Base-by-base conservation (phyloP, 2,329 filamentous ascomycete genomes). In the Neofusicoccum sp. region DNA sequence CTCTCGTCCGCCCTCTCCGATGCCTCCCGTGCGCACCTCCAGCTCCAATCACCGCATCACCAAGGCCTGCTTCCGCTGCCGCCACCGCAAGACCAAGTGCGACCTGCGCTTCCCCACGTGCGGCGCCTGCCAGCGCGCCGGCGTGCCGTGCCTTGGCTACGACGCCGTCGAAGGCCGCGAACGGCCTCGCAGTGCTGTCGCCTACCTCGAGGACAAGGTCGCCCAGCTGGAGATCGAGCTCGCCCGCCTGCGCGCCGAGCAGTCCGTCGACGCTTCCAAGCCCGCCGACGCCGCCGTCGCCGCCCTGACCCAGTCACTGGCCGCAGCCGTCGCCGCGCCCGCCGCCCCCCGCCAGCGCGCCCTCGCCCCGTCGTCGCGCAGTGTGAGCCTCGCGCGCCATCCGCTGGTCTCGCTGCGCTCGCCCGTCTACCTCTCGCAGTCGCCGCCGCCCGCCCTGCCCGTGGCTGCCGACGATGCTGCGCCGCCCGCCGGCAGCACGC, bases 151-250 rank as follows among this genome's bases (percentile, higher is more conserved):
- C 34, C 49, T 62, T 14, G 61, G 61, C 49, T 62, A 62, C 61
- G 61, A 62, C 14, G 49, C 61, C 43, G 61, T 62, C 43, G 48
- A 56, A 29, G 41, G 61, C 41, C 49, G 49, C 14, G 61, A 62
- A 36, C 49, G 61, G 12, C 61, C 61, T 41, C 61, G 61, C 41
- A 62, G 61, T 28, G 50, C 50, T 14, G 61, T 62, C 43, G 61
- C 61, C 41, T 56, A 47, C 36, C 50, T 62, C 31, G 61, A 62
- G 34, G 61, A 62, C 49, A 54, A 56, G 28, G 61, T 62, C 4
- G 61, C 61, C n/a, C 49, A 48, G 50, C 50, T 62, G 39, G 61
- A 62, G 36, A 62, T 62, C 9, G 61, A 62, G 44, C 50, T 62
- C 31, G 37, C 33, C 4, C 61, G 61, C 14, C 61, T 62, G 6